Percentiles rank a stretch among this genome's conserved stretches.
These are phyloP conservation scores for Cucurbita moschata DNA, from an alignment of 306 rosid genomes.

Conservation along the genomic window DNA sequence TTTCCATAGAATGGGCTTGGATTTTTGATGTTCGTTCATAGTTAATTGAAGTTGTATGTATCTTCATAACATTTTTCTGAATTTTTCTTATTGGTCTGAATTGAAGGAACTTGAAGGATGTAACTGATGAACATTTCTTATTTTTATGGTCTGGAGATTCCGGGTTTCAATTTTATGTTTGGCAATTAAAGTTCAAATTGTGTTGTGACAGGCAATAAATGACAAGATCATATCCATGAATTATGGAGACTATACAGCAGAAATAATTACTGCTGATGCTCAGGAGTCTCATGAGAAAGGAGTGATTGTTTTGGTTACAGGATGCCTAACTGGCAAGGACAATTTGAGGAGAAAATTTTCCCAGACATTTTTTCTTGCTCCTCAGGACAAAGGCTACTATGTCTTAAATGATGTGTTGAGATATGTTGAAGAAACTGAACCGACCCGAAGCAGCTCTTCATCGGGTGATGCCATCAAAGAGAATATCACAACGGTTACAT, in stretches of 20 bases:
- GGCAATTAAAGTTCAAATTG: not conserved
- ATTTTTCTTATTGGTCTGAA: not conserved
- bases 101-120: not conserved
- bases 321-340: conserved; percentile 94
- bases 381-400: conserved; percentile 83
- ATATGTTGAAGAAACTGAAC: conserved; percentile 59
- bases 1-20: not conserved
- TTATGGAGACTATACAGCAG: conserved; percentile 74
- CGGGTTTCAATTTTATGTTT: not conserved
- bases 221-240: conserved; percentile 65
- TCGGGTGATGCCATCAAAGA: conserved; percentile 31
- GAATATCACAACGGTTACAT: conserved; percentile 24
- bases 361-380: conserved; percentile 93
- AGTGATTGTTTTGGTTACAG: conserved; percentile 85
- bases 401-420: conserved; percentile 92
- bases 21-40: not conserved
- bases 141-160: not conserved
- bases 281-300: conserved; percentile 83
- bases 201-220: conserved; percentile 68
- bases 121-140: not conserved
- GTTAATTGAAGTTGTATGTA: not conserved
- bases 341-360: conserved; percentile 63
- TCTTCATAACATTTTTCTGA: not conserved
- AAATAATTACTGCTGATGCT: conserved; percentile 91
- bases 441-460: conserved; percentile 22